Evolutionary conservation across 768 basidiomycete species (phyloP).

Genomic region (Tephrocybe sp.): DNA sequence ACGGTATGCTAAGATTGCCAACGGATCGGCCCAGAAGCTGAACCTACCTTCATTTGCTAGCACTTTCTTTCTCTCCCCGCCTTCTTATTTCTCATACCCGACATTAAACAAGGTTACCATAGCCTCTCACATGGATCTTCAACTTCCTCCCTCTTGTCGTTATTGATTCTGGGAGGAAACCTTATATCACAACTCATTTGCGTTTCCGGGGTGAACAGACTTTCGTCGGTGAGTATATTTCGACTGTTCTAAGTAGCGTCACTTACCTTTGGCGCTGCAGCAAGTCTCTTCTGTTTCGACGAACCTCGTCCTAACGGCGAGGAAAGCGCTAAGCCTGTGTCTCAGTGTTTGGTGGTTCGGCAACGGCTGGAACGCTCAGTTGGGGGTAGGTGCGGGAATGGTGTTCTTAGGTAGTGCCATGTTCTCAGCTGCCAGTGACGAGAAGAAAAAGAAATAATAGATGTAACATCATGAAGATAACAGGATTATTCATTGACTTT

Average conservation of each 20-base stretch:
- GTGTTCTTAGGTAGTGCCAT: slow-evolving; percentile 69
- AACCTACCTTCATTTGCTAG: slow-evolving; percentile 32
- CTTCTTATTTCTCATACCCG: slow-evolving; percentile 59
- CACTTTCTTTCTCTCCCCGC: slow-evolving; percentile 78
- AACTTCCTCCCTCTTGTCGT: slow-evolving; percentile 38
- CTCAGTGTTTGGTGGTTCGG: slow-evolving; percentile 87
- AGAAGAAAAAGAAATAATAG: slow-evolving; percentile 19
- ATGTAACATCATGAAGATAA: background rate
- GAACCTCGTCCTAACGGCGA: slow-evolving; percentile 73
- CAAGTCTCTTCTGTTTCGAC: slow-evolving; percentile 78
- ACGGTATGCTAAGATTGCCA: slow-evolving; percentile 44
- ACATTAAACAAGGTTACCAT: slow-evolving; percentile 54
- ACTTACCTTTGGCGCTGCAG: slow-evolving; percentile 30
- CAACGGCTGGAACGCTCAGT: slow-evolving; percentile 62
- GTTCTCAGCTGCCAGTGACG: slow-evolving; percentile 40
- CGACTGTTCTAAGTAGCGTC: background rate
- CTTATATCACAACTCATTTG: slow-evolving; percentile 77
- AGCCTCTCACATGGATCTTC: slow-evolving; percentile 39
- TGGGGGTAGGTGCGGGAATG: slow-evolving; percentile 67
- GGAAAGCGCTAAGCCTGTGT: slow-evolving; percentile 78
- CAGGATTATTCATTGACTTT: no score
- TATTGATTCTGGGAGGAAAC: slow-evolving; percentile 59
- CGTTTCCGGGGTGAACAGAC: slow-evolving; percentile 76
- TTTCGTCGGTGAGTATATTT: slow-evolving; percentile 63
- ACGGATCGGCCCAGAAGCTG: background rate